Base-by-base conservation (phyloP, 805 yeast genomes). In the Maudiozyma bulderi region DNA sequence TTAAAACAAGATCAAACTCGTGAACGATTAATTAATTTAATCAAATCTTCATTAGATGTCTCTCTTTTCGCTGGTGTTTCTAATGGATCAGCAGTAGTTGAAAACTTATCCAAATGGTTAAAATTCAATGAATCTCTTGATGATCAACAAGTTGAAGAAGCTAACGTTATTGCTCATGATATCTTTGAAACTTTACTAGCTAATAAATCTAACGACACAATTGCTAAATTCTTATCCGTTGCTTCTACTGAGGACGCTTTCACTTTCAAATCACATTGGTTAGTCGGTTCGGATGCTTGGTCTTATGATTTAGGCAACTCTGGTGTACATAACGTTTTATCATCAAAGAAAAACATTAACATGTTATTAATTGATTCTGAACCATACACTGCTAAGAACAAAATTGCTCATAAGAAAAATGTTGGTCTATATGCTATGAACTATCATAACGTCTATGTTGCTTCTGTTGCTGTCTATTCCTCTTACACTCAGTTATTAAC, bases 271-370 rank as follows among this genome's bases (percentile, higher is more conserved):
- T 72, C 84, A 10, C 73, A 77, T 47, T 91, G 98, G 98, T 73
- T 91, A 51, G 73, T 91, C 49, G 96, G 97, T 33, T 88, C 96
- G 15, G 98, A 91, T 65, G 80, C 93, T 33, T 91, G 98, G 98
- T 78, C 96, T 20, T 89, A 83, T 63, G 98, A 91, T 69, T 72
- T 87, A 57, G 98, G 98, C 41, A 73, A 85, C 53, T 84, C 96
- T 6, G 96, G 97, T 64, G 82, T 91, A 46, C 97, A 91, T 65
- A 83, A 84, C 57, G 82, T 88, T 4, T 71, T 91, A 43, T 69
- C 89, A 30, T 81, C 90, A 0, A 82, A 82, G 43, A 75, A 80
- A 63, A 86, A 88, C 62, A 70, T 91, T 57, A 91, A 91, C 65
- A 76, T 91, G 77, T 76, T 91, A 60, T 74, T 91, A 51, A 82